phyloP scores from a whole-genome alignment of 805 yeast species.

The Ogataea siamensis region DNA sequence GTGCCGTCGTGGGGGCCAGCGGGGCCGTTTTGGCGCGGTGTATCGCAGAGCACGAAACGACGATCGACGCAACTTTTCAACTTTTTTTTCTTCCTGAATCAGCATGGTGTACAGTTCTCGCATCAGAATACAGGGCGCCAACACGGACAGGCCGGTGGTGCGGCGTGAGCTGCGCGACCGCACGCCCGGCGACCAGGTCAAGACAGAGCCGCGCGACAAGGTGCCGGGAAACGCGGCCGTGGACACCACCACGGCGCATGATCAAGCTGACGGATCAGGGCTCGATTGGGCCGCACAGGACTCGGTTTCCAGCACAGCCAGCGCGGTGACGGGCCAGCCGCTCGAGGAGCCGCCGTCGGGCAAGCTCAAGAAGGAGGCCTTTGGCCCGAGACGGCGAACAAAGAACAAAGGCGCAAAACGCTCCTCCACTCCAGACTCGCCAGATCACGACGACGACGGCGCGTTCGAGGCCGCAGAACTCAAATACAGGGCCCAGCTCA shows the following conservation, averaged over 20 bases:
- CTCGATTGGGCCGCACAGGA: slow-evolving; percentile 44
- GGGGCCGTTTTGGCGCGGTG: too few relatives aligned
- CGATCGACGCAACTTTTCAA: slow-evolving; percentile 7
- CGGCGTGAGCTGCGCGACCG: slow-evolving; percentile 14
- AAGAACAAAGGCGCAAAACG: slow-evolving; percentile 17
- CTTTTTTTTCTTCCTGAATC: slow-evolving; percentile 2
- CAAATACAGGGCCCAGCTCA: slow-evolving; percentile 26
- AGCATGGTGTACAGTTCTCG: slow-evolving; percentile 12
- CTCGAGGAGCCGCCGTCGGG: slow-evolving; percentile 65
- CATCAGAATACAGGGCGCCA: slow-evolving; percentile 11
- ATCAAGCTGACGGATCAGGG: slow-evolving; percentile 14
- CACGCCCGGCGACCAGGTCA: slow-evolving; percentile 7
- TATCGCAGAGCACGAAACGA: too few relatives aligned
- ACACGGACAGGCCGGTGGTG: slow-evolving; percentile 12
- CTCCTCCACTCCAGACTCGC: slow-evolving; percentile 7
- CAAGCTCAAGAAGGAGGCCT: slow-evolving; percentile 53
- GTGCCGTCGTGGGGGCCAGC: too few relatives aligned
- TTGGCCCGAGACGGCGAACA: slow-evolving; percentile 46
- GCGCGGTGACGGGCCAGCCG: slow-evolving; percentile 71
- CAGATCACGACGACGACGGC: slow-evolving; percentile 13
- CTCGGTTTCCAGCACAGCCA: slow-evolving; percentile 54
- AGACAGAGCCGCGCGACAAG: slow-evolving; percentile 5
- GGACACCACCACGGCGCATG: slow-evolving; percentile 12
- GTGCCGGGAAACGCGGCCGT: slow-evolving; percentile 6
- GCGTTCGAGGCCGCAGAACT: slow-evolving; percentile 11